Evolutionary conservation across 2,329 filamentous ascomycete genomes (phyloP).

Genomic region (Peltaster fructicola): DNA sequence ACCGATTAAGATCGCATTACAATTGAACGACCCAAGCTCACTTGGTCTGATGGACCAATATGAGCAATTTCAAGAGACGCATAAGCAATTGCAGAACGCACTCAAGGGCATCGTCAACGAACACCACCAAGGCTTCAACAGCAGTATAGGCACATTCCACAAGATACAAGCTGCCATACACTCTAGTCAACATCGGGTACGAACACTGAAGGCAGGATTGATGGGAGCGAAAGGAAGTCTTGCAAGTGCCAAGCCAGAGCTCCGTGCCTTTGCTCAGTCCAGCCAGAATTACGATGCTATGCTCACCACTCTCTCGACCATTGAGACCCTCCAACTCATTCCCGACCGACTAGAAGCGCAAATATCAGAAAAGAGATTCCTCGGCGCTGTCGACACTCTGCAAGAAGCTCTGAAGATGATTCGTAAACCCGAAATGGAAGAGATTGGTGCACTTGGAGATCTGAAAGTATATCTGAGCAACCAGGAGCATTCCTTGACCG

Average conservation of each 20-base stretch:
- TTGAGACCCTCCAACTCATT: conserved; percentile 69
- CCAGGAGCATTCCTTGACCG: conserved; percentile 79
- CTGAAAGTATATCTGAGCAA: conserved; percentile 77
- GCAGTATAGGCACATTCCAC: conserved; percentile 95
- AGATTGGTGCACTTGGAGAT: conserved; percentile 76
- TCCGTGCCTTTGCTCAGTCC: conserved; percentile 72
- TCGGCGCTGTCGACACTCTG: conserved; percentile 80
- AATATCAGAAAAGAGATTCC: conserved; percentile 89
- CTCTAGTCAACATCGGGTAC: conserved; percentile 68
- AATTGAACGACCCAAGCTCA: conserved; percentile 85
- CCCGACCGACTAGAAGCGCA: conserved; percentile 85
- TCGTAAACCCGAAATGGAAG: conserved; percentile 72
- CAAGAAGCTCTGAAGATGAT: conserved; percentile 74
- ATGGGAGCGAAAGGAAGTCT: conserved; percentile 64
- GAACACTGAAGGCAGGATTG: conserved; percentile 67
- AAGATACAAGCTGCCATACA: conserved; percentile 93
- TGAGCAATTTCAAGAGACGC: conserved; percentile 63
- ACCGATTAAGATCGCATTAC: conserved; percentile 84
- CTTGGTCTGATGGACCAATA: conserved; percentile 83
- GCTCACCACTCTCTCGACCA: conserved; percentile 54
- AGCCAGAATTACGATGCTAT: conserved; percentile 86
- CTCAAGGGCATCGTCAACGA: conserved; percentile 94
- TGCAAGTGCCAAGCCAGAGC: conserved; percentile 70
- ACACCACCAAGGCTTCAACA: conserved; percentile 98
- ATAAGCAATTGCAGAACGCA: conserved; percentile 77